A percentile compares a stretch with the other conserved stretches of the same genome.
These are phyloP conservation scores for Aspergillus sp. DNA, from an alignment of 2,329 filamentous ascomycete genomes.

Conservation along the genomic window DNA sequence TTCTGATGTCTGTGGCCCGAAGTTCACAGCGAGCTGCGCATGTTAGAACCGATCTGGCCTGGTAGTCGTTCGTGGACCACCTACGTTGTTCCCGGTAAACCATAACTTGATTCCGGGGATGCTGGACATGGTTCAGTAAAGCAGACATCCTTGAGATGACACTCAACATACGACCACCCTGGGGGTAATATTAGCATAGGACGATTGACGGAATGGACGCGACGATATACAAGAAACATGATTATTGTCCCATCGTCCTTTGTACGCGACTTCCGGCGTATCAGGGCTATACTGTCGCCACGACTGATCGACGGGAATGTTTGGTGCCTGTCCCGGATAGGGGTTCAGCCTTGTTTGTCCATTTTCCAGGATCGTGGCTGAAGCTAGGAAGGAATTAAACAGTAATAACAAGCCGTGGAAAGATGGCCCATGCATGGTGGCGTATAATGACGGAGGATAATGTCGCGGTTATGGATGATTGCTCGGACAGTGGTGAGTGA, in stretches of 20 bases:
- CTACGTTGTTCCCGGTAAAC: slow-evolving; percentile 52
- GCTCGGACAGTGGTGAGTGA: no score
- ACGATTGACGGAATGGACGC: not conserved
- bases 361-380: slow-evolving; percentile 45
- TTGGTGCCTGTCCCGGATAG: slow-evolving; percentile 38
- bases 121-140: slow-evolving; percentile 18
- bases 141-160: not conserved
- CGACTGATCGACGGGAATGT: slow-evolving; percentile 29
- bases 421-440: no score
- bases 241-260: slow-evolving; percentile 62
- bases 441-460: no score
- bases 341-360: slow-evolving; percentile 39
- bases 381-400: slow-evolving; percentile 13
- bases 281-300: slow-evolving; percentile 53
- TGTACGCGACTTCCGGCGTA: slow-evolving; percentile 58
- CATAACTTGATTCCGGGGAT: slow-evolving; percentile 56
- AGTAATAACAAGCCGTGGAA: no score
- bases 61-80: not conserved
- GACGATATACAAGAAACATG: slow-evolving; percentile 51
- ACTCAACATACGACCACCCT: slow-evolving; percentile 54
- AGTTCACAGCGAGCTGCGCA: slow-evolving; percentile 50
- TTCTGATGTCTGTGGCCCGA: slow-evolving; percentile 52
- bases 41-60: slow-evolving; percentile 2
- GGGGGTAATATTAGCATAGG: not conserved
- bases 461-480: no score